phyloP scores from a whole-genome alignment of 192 early-diverging fungal species.

The Coemansia sp. region DNA sequence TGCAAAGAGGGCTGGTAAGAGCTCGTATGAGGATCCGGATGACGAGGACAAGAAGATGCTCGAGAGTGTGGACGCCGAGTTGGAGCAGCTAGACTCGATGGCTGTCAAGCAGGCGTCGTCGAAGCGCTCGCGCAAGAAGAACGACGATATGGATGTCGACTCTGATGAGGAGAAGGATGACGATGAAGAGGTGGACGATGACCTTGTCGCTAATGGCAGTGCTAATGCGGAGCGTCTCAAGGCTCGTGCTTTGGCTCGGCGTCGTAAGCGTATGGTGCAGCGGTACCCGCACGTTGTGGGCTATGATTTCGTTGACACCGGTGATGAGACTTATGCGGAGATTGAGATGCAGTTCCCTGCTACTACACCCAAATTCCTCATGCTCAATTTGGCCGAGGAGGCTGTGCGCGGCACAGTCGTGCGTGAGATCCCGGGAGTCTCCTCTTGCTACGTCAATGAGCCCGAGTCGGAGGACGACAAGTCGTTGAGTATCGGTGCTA shows the following conservation, averaged over 20 bases:
- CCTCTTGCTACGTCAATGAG: conserved; percentile 76
- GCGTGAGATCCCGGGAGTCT: conserved; percentile 86
- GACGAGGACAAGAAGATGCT: conserved; percentile 77
- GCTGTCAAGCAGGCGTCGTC: conserved; percentile 21
- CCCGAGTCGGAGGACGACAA: conserved; percentile 82
- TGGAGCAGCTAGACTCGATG: conserved; percentile 41
- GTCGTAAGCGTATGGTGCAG: conserved; percentile 58
- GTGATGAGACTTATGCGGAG: conserved; percentile 34
- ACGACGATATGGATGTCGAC: conserved; percentile 25
- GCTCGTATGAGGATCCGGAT: conserved; percentile 82
- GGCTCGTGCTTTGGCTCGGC: conserved; percentile 24
- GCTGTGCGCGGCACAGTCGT: conserved; percentile 77
- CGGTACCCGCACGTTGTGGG: conserved; percentile 68
- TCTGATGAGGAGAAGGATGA: conserved; percentile 51
- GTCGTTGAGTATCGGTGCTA: conserved; percentile 75
- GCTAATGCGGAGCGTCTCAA: conserved; percentile 52
- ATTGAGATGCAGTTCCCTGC: conserved; percentile 87
- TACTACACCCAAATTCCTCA: conserved; percentile 90
- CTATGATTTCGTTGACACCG: conserved; percentile 54
- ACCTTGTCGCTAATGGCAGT: conserved; percentile 46
- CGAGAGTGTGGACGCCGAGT: conserved; percentile 55
- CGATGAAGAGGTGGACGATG: conserved; percentile 42
- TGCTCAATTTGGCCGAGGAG: conserved; percentile 86
- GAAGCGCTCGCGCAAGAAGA: neutral
- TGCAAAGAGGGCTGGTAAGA: conserved; percentile 65